Conservation (phyloP, 352 stramenopile genomes). For the Elongisporangium prolatum region DNA sequence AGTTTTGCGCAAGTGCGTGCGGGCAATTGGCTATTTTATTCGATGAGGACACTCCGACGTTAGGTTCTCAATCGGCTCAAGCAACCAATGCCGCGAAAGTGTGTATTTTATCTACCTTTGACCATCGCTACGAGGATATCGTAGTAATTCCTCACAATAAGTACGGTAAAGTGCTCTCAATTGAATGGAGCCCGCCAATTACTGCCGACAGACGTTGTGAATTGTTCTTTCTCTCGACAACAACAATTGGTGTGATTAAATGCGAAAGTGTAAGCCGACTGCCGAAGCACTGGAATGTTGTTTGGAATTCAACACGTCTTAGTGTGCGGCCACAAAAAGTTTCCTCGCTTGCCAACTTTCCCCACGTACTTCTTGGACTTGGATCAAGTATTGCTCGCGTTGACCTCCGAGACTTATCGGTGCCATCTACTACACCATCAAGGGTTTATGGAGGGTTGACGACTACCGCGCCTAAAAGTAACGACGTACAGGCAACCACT, state of each 20-base stretch:
- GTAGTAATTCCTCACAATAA: conserved; percentile 52
- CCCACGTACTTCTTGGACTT: conserved; percentile 39
- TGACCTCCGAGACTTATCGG: conserved; percentile 45
- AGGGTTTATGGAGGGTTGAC: neutral
- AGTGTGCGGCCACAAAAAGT: conserved; percentile 43
- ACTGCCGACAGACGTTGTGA: conserved; percentile 45
- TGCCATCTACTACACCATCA: neutral
- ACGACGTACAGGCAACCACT: conserved; percentile 2
- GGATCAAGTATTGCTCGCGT: conserved; percentile 49
- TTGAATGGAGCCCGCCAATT: conserved; percentile 62
- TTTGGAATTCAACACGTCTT: conserved; percentile 61
- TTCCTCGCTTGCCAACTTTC: conserved; percentile 47
- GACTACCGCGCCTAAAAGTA: neutral
- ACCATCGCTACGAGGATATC: conserved; percentile 48
- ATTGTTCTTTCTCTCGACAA: conserved; percentile 61
- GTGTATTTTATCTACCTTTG: conserved; percentile 48
- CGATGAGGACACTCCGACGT: conserved; percentile 11
- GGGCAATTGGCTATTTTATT: conserved; percentile 56
- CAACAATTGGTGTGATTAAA: conserved; percentile 56
- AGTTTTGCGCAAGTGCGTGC: conserved; percentile 48
- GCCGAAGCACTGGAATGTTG: conserved; percentile 44
- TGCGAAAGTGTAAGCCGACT: conserved; percentile 31
- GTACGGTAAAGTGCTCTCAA: conserved; percentile 45
- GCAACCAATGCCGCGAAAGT: conserved; percentile 17
- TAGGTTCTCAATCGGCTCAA: conserved; percentile 1